Evolutionary conservation across 108 stramenopile genomes (phyloP).

Genomic region (Pelagomonas calceolata): DNA sequence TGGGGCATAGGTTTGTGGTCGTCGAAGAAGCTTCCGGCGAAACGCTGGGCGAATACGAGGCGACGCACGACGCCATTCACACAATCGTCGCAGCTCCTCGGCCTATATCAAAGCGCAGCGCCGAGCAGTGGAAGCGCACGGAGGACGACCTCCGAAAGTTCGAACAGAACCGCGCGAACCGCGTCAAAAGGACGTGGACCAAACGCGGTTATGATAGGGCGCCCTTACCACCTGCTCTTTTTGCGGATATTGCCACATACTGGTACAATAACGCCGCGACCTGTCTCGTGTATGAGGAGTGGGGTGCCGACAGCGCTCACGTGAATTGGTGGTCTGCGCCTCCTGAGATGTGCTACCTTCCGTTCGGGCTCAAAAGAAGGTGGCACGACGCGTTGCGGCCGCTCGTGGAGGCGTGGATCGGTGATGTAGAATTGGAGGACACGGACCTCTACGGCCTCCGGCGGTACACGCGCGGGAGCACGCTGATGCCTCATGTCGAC

Average conservation of each 20-base stretch:
- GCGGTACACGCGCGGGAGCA: conserved; percentile 66
- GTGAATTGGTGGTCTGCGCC: conserved; percentile 81
- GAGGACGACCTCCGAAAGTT: not conserved
- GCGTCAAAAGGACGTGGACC: not conserved
- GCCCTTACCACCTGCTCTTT: not conserved
- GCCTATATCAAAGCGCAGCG: not conserved
- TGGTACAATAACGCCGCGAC: conserved; percentile 61
- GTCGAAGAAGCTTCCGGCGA: not conserved
- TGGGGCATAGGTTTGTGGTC: not conserved
- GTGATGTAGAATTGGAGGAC: conserved; percentile 53
- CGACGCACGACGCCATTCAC: not conserved
- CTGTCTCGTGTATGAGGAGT: conserved; percentile 54
- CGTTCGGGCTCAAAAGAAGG: conserved; percentile 49
- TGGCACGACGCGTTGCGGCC: conserved; percentile 57
- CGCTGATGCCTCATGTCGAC: conserved; percentile 76
- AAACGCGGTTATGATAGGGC: not conserved
- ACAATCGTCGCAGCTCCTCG: not conserved
- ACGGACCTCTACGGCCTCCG: conserved; percentile 84
- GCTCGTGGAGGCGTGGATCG: conserved; percentile 62
- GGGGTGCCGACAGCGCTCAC: conserved; percentile 50
- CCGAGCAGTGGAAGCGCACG: not conserved
- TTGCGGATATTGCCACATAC: conserved; percentile 57
- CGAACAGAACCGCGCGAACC: not conserved
- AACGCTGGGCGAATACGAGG: not conserved
- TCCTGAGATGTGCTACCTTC: conserved; percentile 56